A percentile compares a stretch with the other conserved stretches of the same genome.
phyloP scores from a whole-genome alignment of 1,284 basidiomycete genomes.

The Boletus albobrunnescens region DNA sequence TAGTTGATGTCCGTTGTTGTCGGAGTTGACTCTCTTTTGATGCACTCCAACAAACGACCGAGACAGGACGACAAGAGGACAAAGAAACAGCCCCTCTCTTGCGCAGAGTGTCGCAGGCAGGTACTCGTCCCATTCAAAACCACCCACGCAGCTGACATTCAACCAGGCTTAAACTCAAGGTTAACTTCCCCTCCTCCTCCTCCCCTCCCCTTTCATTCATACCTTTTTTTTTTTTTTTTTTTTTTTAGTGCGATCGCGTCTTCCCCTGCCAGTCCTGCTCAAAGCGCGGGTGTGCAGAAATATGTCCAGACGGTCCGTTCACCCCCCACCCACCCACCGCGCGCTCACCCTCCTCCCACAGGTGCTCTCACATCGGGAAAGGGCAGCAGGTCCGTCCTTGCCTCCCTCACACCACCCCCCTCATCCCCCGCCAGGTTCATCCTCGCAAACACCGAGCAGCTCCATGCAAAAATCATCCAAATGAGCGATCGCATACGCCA shows the following conservation, averaged over 20 bases:
- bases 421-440: constrained; percentile 48
- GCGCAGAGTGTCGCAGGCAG: constrained; percentile 58
- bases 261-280: constrained; percentile 54
- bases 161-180: constrained; percentile 47
- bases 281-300: constrained; percentile 62
- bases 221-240: no score
- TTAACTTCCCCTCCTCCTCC: no score
- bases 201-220: no score
- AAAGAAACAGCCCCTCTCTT: constrained; percentile 47
- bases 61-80: constrained; percentile 24
- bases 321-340: accelerated
- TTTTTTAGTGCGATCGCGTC: constrained; percentile 52
- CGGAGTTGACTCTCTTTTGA: constrained; percentile 27
- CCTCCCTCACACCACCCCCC: neutral
- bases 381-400: constrained; percentile 51
- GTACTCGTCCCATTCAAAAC: no score
- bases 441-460: constrained; percentile 68
- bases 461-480: constrained; percentile 67
- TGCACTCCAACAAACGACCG: constrained; percentile 30
- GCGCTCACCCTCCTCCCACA: constrained; percentile 29
- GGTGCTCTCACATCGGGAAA: constrained; percentile 73
- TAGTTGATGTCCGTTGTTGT: constrained; percentile 32
- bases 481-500: constrained; percentile 64
- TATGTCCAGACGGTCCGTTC: constrained; percentile 63
- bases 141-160: neutral